Evolutionary conservation across 352 stramenopile species (phyloP).

Genomic region (Globisporangium emineosum): DNA sequence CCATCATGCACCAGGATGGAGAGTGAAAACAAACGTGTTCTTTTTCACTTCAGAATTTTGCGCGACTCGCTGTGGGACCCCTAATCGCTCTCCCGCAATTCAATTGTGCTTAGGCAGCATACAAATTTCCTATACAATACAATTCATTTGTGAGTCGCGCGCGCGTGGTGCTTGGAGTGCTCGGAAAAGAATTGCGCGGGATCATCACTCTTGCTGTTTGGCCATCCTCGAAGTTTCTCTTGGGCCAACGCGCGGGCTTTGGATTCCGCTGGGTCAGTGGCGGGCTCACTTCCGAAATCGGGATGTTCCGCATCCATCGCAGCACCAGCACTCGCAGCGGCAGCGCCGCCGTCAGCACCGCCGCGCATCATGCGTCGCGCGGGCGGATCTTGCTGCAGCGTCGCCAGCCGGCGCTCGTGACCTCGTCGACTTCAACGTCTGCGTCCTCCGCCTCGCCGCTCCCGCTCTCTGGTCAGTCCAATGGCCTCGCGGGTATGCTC

Average conservation of each 20-base stretch:
- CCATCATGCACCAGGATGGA: neutral
- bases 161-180: slow-evolving; percentile 15
- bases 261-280: slow-evolving; percentile 6
- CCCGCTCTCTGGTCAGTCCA: slow-evolving; percentile 6
- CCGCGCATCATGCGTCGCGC: slow-evolving; percentile 10
- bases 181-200: slow-evolving; percentile 18
- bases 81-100: slow-evolving; percentile 7
- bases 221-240: slow-evolving; percentile 17
- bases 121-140: slow-evolving; percentile 20
- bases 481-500: slow-evolving; percentile 13
- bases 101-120: slow-evolving; percentile 2
- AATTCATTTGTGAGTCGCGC: slow-evolving; percentile 20
- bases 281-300: slow-evolving; percentile 21
- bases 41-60: slow-evolving; percentile 24
- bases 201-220: slow-evolving; percentile 12
- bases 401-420: slow-evolving; percentile 20
- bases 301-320: slow-evolving; percentile 51
- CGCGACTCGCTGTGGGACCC: neutral
- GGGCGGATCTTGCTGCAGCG: slow-evolving; percentile 16
- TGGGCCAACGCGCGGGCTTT: neutral
- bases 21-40: neutral
- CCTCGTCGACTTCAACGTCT: slow-evolving; percentile 6
- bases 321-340: slow-evolving; percentile 23
- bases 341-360: slow-evolving; percentile 17
- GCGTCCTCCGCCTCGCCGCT: slow-evolving; percentile 19